These are phyloP conservation scores for Acer campestre DNA, from an alignment of 345 rosid species.

Conservation along the genomic window DNA sequence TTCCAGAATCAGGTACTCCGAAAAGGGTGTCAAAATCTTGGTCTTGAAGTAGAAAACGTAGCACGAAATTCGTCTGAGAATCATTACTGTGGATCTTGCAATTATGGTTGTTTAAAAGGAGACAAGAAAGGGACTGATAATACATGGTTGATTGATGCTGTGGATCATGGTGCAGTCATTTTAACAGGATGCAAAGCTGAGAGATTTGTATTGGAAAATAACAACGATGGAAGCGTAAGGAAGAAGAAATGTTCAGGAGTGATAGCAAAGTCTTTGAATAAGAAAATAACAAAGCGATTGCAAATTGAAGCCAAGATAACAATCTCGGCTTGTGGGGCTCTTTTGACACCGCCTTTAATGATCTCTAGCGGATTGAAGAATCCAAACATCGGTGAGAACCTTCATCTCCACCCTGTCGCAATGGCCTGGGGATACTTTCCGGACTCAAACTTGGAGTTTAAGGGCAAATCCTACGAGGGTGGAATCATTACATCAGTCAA, in stretches of 20 bases:
- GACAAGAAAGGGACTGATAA: constrained; percentile 82
- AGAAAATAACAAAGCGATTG: constrained; percentile 41
- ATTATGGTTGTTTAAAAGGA: constrained; percentile 76
- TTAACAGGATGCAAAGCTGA: constrained; percentile 86
- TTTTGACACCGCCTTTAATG: constrained; percentile 80
- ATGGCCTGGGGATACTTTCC: constrained; percentile 98
- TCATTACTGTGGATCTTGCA: constrained; percentile 87
- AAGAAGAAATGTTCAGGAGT: constrained; percentile 77
- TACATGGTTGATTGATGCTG: constrained; percentile 90
- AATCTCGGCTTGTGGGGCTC: constrained; percentile 80
- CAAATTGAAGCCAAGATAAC: constrained; percentile 78
- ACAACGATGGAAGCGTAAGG: constrained; percentile 30
- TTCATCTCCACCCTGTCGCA: constrained; percentile 78
- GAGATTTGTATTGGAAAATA: constrained; percentile 51
- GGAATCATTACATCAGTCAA: constrained; percentile 65
- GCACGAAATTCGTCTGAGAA: constrained; percentile 69
- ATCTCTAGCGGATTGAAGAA: constrained; percentile 79
- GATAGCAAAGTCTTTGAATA: constrained; percentile 40
- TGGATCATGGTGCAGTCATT: constrained; percentile 64
- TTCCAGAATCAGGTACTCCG: constrained; percentile 79
- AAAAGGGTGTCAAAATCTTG: constrained; percentile 75
- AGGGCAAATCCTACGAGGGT: constrained; percentile 54
- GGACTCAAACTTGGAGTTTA: constrained; percentile 46
- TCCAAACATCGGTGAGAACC: constrained; percentile 69
- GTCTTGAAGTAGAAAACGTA: constrained; percentile 50